Conservation (phyloP, 2,329 filamentous ascomycete genomes). For the Diplocarpon rosae region DNA sequence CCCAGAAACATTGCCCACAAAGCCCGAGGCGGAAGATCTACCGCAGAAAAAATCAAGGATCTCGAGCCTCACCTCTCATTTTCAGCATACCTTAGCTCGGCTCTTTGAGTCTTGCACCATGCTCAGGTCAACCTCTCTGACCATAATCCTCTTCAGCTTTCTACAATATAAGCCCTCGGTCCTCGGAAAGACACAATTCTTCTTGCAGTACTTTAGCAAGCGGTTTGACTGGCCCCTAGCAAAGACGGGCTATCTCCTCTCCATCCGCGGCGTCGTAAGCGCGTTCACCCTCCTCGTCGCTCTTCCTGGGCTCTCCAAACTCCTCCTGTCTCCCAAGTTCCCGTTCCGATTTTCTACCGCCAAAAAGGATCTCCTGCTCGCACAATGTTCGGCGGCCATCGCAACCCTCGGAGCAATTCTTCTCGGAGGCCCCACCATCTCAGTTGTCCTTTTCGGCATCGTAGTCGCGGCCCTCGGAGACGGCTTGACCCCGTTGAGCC, state of each 20-base stretch:
- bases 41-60: not conserved
- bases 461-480: slow-evolving; percentile 4
- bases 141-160: slow-evolving; percentile 1
- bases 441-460: not conserved
- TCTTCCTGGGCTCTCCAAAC: slow-evolving; percentile 1
- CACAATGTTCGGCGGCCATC: not conserved
- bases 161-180: not conserved
- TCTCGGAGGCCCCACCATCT: not conserved
- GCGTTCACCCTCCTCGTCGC: not conserved
- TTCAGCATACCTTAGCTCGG: not conserved
- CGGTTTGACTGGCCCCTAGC: slow-evolving; percentile 3
- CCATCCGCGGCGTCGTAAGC: slow-evolving; percentile 1
- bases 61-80: not conserved
- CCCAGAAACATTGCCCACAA: slow-evolving; percentile 2
- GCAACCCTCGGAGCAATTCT: not conserved
- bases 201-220: slow-evolving; percentile 7
- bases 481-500: not conserved
- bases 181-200: slow-evolving; percentile 1
- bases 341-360: not conserved
- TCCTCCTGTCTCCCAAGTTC: not conserved
- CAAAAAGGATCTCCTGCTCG: slow-evolving; percentile 2
- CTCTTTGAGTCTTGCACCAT: slow-evolving; percentile 1
- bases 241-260: slow-evolving; percentile 2
- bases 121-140: slow-evolving; percentile 1
- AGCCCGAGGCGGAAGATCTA: not conserved